Conservation (phyloP, 176 grass and related monocot genomes). For the Carex pumila region DNA sequence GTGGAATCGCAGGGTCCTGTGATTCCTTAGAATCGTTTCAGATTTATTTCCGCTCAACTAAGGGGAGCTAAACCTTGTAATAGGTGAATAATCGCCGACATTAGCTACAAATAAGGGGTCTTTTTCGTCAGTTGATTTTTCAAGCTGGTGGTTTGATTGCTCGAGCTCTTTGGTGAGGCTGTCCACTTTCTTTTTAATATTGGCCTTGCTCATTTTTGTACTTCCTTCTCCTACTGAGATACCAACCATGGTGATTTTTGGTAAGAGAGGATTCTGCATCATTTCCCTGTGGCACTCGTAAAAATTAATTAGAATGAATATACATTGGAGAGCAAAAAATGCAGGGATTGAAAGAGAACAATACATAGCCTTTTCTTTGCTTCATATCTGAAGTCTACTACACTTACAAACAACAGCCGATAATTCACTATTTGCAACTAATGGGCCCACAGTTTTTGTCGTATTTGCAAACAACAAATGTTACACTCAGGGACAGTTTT, state of each 20-base stretch:
- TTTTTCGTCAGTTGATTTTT: slow-evolving; percentile 46
- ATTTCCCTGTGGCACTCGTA: neutral
- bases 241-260: slow-evolving; percentile 92
- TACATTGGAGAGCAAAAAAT: slow-evolving; percentile 1
- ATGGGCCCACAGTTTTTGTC: neutral
- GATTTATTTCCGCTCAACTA: no score
- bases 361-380: neutral
- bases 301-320: slow-evolving; percentile 10
- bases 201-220: slow-evolving; percentile 63
- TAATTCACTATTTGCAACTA: slow-evolving; percentile 1
- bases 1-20: no score
- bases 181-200: slow-evolving; percentile 83
- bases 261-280: slow-evolving; percentile 57
- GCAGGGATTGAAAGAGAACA: neutral
- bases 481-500: no score
- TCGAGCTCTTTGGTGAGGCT: slow-evolving; percentile 76
- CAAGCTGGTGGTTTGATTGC: slow-evolving; percentile 42
- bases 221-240: slow-evolving; percentile 62
- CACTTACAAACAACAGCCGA: neutral
- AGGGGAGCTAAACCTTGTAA: slow-evolving; percentile 53
- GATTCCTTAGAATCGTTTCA: no score
- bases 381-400: neutral
- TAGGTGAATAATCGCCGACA: slow-evolving; percentile 74
- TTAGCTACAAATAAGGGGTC: slow-evolving; percentile 90
- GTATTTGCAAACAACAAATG: neutral